These are phyloP conservation scores for Pilatotrama ljubarskyi DNA, from an alignment of 768 basidiomycete species.

Conservation along the genomic window DNA sequence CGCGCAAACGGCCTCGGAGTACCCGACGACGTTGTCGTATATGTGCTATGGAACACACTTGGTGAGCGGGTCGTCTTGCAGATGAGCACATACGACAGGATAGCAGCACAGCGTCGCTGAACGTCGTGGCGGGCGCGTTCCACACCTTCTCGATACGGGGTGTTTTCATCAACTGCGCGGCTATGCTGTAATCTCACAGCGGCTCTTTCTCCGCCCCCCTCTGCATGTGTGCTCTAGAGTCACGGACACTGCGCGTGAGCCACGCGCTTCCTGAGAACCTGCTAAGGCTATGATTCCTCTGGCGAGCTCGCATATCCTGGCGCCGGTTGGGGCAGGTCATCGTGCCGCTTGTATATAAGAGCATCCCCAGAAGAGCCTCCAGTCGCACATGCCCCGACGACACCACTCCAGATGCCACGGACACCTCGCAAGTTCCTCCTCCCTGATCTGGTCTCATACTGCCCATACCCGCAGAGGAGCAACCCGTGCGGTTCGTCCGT, in stretches of 20 bases:
- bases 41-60: too few relatives aligned
- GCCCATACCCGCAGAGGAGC: constrained; percentile 36
- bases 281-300: constrained; percentile 1
- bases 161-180: not conserved
- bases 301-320: not conserved
- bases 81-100: too few relatives aligned
- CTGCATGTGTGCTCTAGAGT: not conserved
- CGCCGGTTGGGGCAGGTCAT: constrained; percentile 3
- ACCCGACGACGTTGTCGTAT: too few relatives aligned
- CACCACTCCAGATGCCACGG: not conserved
- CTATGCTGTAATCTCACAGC: not conserved
- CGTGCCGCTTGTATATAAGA: not conserved
- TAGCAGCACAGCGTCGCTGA: too few relatives aligned
- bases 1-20: too few relatives aligned
- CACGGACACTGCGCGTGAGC: constrained; percentile 1
- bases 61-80: too few relatives aligned
- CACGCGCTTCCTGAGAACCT: constrained; percentile 3
- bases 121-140: not conserved
- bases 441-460: constrained; percentile 43
- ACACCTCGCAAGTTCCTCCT: constrained; percentile 34
- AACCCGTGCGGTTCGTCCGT: constrained; percentile 35
- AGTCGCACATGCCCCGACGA: not conserved
- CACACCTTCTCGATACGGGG: not conserved
- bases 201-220: not conserved
- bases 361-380: not conserved